Evolutionary conservation across 768 basidiomycete genomes (phyloP).

Genomic region (Scleroderma bovista): DNA sequence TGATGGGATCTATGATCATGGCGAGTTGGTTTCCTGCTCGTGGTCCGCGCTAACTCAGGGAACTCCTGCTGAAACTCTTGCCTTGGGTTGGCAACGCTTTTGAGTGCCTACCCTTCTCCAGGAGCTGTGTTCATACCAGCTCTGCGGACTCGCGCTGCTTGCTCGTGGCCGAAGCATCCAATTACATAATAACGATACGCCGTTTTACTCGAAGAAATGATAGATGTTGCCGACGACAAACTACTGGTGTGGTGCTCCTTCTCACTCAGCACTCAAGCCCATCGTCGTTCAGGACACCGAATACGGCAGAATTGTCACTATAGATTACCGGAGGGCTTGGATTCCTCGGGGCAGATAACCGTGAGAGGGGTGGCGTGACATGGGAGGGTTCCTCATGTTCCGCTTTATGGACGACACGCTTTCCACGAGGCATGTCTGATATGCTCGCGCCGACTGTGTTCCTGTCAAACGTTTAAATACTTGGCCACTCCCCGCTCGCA

Average conservation of each 20-base stretch:
- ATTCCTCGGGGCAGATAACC: neutral
- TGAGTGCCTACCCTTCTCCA: neutral
- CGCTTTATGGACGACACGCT: conserved; percentile 23
- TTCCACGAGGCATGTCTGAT: conserved; percentile 24
- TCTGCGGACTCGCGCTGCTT: neutral
- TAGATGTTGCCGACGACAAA: neutral
- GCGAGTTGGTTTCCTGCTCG: no score
- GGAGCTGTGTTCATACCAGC: neutral
- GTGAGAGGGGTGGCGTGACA: neutral
- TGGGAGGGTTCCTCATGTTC: conserved; percentile 5
- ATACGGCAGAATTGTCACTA: neutral
- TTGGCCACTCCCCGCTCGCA: conserved; percentile 6
- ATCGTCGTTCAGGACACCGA: neutral
- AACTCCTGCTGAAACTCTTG: no score
- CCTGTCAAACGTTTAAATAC: conserved; percentile 10
- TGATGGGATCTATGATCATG: no score
- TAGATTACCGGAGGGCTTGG: neutral
- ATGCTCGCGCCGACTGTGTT: neutral
- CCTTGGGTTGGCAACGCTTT: neutral
- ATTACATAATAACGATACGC: conserved; percentile 1
- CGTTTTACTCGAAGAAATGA: neutral
- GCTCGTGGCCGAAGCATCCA: neutral
- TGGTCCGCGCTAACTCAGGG: no score
- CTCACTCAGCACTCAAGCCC: neutral
- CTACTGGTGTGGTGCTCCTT: neutral